phyloP scores from a whole-genome alignment of 176 grass and related monocot species.

The Oryza brachyantha region DNA sequence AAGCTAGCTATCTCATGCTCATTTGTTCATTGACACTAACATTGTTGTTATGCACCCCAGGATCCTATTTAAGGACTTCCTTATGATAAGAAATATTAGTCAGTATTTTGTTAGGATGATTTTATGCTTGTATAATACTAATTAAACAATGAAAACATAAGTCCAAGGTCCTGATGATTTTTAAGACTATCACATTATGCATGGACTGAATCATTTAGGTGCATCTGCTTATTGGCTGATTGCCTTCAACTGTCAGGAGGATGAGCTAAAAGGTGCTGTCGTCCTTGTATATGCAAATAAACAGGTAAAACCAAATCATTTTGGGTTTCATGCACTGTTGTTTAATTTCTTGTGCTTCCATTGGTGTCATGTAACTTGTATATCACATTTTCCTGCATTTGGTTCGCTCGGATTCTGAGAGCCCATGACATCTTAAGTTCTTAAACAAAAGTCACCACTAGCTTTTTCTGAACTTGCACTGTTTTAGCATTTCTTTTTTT shows the following conservation, averaged over 20 bases:
- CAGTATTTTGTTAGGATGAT: not conserved
- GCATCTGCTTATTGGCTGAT: constrained; percentile 17
- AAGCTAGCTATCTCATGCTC: not conserved
- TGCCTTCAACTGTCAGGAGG: constrained; percentile 67
- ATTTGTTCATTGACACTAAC: not conserved
- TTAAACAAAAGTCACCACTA: not conserved
- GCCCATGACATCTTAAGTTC: not conserved
- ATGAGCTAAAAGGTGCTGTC: constrained; percentile 94
- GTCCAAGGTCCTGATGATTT: not conserved
- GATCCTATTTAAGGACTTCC: not conserved
- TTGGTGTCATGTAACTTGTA: not conserved
- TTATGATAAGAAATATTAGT: not conserved
- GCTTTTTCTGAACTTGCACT: not conserved
- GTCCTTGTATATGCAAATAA: constrained; percentile 97
- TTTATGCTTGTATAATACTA: not conserved
- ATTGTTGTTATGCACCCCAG: not conserved
- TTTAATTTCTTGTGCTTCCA: constrained; percentile 6
- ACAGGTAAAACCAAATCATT: constrained; percentile 57
- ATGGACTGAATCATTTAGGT: not conserved
- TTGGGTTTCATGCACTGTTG: not conserved
- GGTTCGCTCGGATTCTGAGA: not conserved
- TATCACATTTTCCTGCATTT: not conserved
- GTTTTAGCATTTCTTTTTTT: not conserved
- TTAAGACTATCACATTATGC: not conserved
- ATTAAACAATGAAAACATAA: not conserved